Percentiles rank a stretch among this genome's conserved stretches.
Evolutionary conservation across 495 filamentous ascomycete species (phyloP).

Genomic region (Cenococcum geophilum): DNA sequence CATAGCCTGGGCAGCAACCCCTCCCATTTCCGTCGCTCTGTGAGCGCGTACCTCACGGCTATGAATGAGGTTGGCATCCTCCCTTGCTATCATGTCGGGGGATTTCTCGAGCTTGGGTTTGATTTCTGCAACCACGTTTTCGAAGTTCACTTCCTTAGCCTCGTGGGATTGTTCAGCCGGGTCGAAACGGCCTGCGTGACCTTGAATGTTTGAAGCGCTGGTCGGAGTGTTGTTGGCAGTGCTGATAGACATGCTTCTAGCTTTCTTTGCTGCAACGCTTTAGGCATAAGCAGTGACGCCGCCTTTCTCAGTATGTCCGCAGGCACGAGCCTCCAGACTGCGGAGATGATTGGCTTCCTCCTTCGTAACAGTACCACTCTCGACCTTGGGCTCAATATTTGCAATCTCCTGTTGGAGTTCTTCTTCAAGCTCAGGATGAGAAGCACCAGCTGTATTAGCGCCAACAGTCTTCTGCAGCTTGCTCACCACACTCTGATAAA

Average conservation of each 20-base stretch:
- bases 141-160: conserved; percentile 15
- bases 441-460: neutral
- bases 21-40: conserved; percentile 11
- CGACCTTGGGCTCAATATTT: conserved; percentile 11
- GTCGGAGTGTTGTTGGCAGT: neutral
- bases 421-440: conserved; percentile 18
- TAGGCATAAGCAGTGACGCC: conserved; percentile 20
- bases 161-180: conserved; percentile 1
- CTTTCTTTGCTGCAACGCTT: conserved; percentile 19
- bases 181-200: neutral
- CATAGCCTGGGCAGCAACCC: conserved; percentile 13
- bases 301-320: conserved; percentile 25
- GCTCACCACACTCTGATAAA: neutral
- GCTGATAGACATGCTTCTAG: conserved; percentile 8
- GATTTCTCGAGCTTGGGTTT: conserved; percentile 21
- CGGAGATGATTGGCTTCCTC: conserved; percentile 14
- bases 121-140: conserved; percentile 1
- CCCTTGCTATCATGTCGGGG: conserved; percentile 15
- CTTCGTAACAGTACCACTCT: conserved; percentile 7
- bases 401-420: conserved; percentile 1
- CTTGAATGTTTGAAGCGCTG: neutral
- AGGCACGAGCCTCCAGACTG: conserved; percentile 15
- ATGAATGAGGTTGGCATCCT: conserved; percentile 19
- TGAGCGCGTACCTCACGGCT: conserved; percentile 17
- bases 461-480: neutral